Conservation (phyloP, 805 yeast species). For the Saccharomycopsis vini region DNA sequence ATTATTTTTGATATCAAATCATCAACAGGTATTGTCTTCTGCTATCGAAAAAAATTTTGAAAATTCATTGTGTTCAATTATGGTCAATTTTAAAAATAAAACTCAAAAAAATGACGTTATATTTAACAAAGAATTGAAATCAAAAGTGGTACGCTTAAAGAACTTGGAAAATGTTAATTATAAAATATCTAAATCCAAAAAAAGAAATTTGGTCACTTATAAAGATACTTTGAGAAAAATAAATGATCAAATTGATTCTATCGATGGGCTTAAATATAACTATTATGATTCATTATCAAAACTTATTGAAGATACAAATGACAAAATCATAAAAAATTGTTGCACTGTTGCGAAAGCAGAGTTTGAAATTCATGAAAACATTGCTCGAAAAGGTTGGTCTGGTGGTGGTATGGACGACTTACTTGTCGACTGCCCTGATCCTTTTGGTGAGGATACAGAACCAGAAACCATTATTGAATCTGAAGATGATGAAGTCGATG, state of each 20-base stretch:
- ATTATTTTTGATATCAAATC: constrained; percentile 68
- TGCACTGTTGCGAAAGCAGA: constrained; percentile 69
- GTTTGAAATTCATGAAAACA: constrained; percentile 69
- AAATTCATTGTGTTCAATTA: constrained; percentile 39
- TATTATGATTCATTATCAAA: constrained; percentile 59
- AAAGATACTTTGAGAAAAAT: constrained; percentile 56
- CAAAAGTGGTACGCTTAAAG: constrained; percentile 44
- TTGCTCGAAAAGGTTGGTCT: constrained; percentile 78
- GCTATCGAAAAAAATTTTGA: constrained; percentile 47
- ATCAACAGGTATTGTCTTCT: constrained; percentile 60
- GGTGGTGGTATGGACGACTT: constrained; percentile 80
- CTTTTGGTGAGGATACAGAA: constrained; percentile 34
- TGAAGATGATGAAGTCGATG: constrained; percentile 9
- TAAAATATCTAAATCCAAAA: constrained; percentile 48
- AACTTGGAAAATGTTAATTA: constrained; percentile 53
- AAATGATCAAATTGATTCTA: constrained; percentile 69
- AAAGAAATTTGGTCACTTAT: constrained; percentile 60
- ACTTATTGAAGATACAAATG: constrained; percentile 54
- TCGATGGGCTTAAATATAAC: constrained; percentile 66
- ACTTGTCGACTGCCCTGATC: constrained; percentile 57
- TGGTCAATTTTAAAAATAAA: constrained; percentile 36
- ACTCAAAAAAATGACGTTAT: constrained; percentile 39
- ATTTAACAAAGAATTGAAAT: constrained; percentile 46
- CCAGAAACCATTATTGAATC: constrained; percentile 13
- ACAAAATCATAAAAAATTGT: constrained; percentile 42